These are phyloP conservation scores for Favolaschia claudopus DNA, from an alignment of 768 basidiomycete species.

Conservation along the genomic window DNA sequence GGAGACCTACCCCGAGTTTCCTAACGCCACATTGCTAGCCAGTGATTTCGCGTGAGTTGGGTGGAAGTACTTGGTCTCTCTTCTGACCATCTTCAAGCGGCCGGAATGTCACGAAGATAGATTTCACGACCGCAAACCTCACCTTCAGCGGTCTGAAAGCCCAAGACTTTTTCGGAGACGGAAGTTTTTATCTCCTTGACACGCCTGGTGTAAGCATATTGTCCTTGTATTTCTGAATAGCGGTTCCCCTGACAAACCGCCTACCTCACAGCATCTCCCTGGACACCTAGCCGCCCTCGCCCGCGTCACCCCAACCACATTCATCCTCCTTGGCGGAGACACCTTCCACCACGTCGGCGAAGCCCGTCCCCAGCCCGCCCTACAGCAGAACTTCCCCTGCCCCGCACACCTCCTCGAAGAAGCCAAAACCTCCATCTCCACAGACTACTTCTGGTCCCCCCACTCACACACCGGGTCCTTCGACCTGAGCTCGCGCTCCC, in stretches of 20 bases:
- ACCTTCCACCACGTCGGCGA: slow-evolving; percentile 23
- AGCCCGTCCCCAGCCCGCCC: slow-evolving; percentile 12
- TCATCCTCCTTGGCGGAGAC: slow-evolving; percentile 23
- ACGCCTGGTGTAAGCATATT: slow-evolving; percentile 22
- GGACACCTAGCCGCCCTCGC: slow-evolving; percentile 20
- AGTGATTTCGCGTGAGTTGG: slow-evolving; percentile 24
- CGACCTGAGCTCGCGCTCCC: slow-evolving; percentile 13
- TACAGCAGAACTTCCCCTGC: slow-evolving; percentile 21
- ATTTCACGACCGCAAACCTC: slow-evolving; percentile 10
- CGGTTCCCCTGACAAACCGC: too few species aligned
- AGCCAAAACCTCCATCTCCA: slow-evolving; percentile 8
- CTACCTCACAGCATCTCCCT: slow-evolving; percentile 11
- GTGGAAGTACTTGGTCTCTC: too few species aligned
- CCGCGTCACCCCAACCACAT: slow-evolving; percentile 18
- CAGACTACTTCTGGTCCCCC: slow-evolving; percentile 21
- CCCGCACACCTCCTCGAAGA: slow-evolving; percentile 20
- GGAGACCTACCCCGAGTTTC: too few species aligned
- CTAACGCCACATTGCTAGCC: too few species aligned
- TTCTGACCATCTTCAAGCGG: background rate
- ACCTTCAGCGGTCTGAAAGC: slow-evolving; percentile 24
- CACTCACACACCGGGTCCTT: slow-evolving; percentile 1
- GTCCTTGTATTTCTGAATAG: background rate
- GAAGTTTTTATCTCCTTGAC: slow-evolving; percentile 29
- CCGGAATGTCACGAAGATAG: slow-evolving; percentile 10
- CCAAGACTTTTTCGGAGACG: slow-evolving; percentile 21